Evolutionary conservation across 345 rosid genomes (phyloP).

Genomic region (Salix purpurea): DNA sequence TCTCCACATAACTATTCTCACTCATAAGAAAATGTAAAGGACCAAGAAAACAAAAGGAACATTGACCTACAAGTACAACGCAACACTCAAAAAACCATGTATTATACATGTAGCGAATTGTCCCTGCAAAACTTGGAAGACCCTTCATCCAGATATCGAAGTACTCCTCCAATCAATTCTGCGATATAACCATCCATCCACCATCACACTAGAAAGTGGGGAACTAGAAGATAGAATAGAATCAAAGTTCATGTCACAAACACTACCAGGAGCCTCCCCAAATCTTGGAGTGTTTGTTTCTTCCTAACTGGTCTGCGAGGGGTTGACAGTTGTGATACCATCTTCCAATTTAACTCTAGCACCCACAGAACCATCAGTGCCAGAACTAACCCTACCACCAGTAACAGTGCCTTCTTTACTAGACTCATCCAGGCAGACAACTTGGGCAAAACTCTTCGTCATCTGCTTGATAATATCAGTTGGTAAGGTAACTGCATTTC

Average conservation of each 20-base stretch:
- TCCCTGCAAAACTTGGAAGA: constrained; percentile 26
- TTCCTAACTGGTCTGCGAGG: constrained; percentile 48
- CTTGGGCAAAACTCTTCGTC: constrained; percentile 76
- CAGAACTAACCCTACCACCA: constrained; percentile 27
- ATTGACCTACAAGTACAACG: constrained; percentile 31
- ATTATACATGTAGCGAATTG: constrained; percentile 47
- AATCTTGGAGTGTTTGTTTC: constrained; percentile 16
- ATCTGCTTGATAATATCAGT: constrained; percentile 67
- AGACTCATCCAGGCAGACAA: constrained; percentile 62
- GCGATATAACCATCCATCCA: constrained; percentile 19
- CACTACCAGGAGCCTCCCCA: constrained; percentile 8
- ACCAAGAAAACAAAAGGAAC: constrained; percentile 6
- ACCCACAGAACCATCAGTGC: constrained; percentile 30
- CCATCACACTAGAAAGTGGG: constrained; percentile 14
- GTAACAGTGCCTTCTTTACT: constrained; percentile 37
- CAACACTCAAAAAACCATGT: constrained; percentile 28
- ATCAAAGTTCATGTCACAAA: constrained; percentile 9
- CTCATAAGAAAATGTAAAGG: constrained; percentile 21
- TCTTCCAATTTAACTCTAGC: constrained; percentile 43
- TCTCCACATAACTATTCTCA: constrained; percentile 14
- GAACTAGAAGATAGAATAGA: constrained; percentile 1
- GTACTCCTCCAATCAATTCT: constrained; percentile 14
- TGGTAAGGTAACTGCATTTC: constrained; percentile 34
- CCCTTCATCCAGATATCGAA: constrained; percentile 23
- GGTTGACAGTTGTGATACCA: constrained; percentile 30